Evolutionary conservation across 2,329 filamentous ascomycete species (phyloP).

Genomic region (Aspergillus quadricinctus): DNA sequence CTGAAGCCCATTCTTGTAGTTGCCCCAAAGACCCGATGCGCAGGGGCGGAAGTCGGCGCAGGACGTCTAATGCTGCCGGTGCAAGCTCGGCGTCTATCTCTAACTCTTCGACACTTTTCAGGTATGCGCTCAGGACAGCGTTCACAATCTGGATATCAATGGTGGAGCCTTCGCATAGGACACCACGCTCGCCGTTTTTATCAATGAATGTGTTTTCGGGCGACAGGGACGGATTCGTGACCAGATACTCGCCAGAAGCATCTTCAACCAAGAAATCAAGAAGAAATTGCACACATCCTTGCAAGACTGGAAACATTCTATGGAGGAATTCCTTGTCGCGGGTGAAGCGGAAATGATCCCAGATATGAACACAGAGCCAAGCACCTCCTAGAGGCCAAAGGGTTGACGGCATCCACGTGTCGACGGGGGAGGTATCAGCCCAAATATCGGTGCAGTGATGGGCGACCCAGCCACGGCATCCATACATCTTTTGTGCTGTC

Average conservation of each 20-base stretch:
- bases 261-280: constrained; percentile 27
- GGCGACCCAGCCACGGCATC: constrained; percentile 52
- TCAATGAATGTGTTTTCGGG: constrained; percentile 28
- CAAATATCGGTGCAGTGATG: constrained; percentile 59
- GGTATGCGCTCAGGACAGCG: constrained; percentile 35
- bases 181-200: constrained; percentile 15
- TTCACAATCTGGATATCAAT: constrained; percentile 47
- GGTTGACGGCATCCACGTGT: constrained; percentile 39
- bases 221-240: constrained; percentile 26
- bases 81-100: constrained; percentile 14
- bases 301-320: constrained; percentile 21
- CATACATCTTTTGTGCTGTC: constrained; percentile 53
- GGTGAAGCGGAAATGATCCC: constrained; percentile 54
- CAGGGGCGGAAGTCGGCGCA: constrained; percentile 18
- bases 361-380: constrained; percentile 60
- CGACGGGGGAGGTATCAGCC: constrained; percentile 52
- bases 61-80: constrained; percentile 5
- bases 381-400: constrained; percentile 45
- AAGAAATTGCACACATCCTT: constrained; percentile 28
- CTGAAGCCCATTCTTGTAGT: constrained; percentile 31
- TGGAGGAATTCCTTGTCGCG: constrained; percentile 17
- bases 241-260: constrained; percentile 15
- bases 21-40: constrained; percentile 14
- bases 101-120: constrained; percentile 12
- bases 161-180: constrained; percentile 39